Evolutionary conservation across 2,329 filamentous ascomycete species (phyloP), one percentile per base, ranked within the genome.

Genomic region (Aspergillus felis): DNA sequence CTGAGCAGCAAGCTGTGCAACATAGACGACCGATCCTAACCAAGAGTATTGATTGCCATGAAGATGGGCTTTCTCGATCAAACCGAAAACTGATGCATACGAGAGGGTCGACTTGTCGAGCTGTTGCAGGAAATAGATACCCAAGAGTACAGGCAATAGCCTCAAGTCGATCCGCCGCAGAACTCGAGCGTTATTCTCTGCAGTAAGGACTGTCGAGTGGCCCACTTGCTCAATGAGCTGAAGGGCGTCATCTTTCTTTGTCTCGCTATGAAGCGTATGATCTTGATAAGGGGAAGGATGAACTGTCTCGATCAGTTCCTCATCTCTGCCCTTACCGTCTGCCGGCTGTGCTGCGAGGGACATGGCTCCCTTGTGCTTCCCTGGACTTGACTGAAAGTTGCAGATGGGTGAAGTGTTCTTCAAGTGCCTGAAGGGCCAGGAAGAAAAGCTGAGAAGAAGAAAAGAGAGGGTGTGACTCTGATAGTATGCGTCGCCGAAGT

Each of bases 41-140:
- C 80, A 82, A 35, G 76, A 79, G 66, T 79, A 83, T 58, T 87
- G 78, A 51, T 83, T 75, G 17, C 83, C 83, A 8, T 79, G 72
- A 1, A 88, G 79, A 44, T 79, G 67, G 0, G 84, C 81, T 66
- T 86, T 82, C 53, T 85, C 75, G 32, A 84, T 80, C 10, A 88
- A 75, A 2, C 85, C 85, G 62, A 87, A 87, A 10, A 87, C 82
- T 0, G 84, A 86, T 2, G 83, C 83, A 64, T 87, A 88, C 2
- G 73, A 77, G 2, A 87, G 75, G 0, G 83, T 84, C 0, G 84
- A 81, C 69, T 88, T 88, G 73, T 87, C 85, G 5, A 87, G 75
- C 10, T 80, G 81, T 61, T 88, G 85, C 0, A 87, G 77, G 65
- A 84, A 87, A 70, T 87, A 88, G 22, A 86, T 82, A 6, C 78